phyloP scores from a whole-genome alignment of 2,329 filamentous ascomycete genomes.

The Fusarium domesticum region DNA sequence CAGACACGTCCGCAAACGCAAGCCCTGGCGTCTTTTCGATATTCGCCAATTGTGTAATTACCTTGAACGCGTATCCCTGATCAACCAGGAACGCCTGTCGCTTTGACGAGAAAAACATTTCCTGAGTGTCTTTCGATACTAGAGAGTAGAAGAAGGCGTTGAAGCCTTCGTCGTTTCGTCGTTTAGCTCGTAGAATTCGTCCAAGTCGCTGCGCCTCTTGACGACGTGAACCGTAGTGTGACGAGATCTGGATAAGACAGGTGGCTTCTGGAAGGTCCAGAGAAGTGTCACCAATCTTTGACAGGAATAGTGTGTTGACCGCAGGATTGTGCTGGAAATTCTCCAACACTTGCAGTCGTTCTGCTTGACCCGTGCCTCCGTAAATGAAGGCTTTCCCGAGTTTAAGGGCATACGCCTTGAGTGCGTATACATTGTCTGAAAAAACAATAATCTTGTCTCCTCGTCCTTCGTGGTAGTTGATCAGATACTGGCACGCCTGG shows the following conservation, averaged over 20 bases:
- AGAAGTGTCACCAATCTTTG: constrained; percentile 98
- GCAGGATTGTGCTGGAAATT: constrained; percentile 92
- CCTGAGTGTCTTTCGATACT: constrained; percentile 93
- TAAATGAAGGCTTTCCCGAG: constrained; percentile 88
- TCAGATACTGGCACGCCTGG: constrained; percentile 96
- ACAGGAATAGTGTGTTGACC: constrained; percentile 91
- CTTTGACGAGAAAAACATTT: constrained; percentile 98
- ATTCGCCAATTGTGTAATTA: constrained; percentile 91
- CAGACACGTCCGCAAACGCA: constrained; percentile 73
- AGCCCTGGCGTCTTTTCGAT: constrained; percentile 81
- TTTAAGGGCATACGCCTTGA: constrained; percentile 80
- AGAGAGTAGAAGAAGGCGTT: constrained; percentile 99
- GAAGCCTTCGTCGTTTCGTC: constrained; percentile 95
- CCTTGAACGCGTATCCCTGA: constrained; percentile 98
- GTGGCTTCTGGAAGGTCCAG: constrained; percentile 95
- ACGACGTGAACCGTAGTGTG: constrained; percentile 93
- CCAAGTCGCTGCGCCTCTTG: constrained; percentile 94
- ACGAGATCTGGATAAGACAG: constrained; percentile 94
- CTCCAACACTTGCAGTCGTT: constrained; percentile 82
- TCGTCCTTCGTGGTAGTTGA: constrained; percentile 91
- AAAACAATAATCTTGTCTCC: constrained; percentile 99
- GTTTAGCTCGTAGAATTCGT: constrained; percentile 89
- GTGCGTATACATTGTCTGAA: constrained; percentile 92
- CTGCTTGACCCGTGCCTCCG: constrained; percentile 79
- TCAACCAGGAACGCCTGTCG: constrained; percentile 96